Evolutionary conservation across 805 yeast species (phyloP), one percentile per base, ranked within the genome.

Genomic region (Cyberlindnera americana): DNA sequence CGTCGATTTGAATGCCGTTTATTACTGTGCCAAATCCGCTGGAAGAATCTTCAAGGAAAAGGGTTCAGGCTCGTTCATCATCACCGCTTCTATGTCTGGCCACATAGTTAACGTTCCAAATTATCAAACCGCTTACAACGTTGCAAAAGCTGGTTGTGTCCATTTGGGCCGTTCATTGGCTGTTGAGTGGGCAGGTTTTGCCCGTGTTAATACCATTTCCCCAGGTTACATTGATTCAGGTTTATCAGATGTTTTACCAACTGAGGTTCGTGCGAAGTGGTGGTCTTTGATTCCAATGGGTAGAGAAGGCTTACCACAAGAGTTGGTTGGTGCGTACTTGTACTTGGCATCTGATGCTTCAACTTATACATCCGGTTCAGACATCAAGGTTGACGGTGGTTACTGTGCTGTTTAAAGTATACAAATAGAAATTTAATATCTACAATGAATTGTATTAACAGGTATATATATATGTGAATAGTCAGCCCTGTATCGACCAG

Each of bases 41-140:
- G 96, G 96, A 36, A 67, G 67, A 48, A 70, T 81, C 41, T 89
- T 89, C 72, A 76, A 77, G 60, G 67, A 70, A 52, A 85, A 84
- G 56, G 83, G 85, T 14, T 64, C 62, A 43, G 96, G 96, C 23
- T 82, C 95, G 2, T 69, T 89, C 52, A 78, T 88, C 51, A 72
- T 84, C 62, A 88, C 96, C 5, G 89, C 95, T 5, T 85, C 95
- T 28, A 88, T 88, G 85, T 83, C 93, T 19, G 96, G 86, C 13
- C 88, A 81, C 65, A 81, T 89, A 53, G 93, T 79, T 53, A 88
- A 88, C 62, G 77, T 79, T 46, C 96, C 96, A 18, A 93, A 89
- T 62, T 69, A 78, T 58, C 96, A 88, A 66, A 83, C 95, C 12
- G 78, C 83, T 28, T 87, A 87, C 69, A 87, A 87, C 56, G 53